Evolutionary conservation across 2,329 filamentous ascomycete species (phyloP).

Genomic region (Aspergillus awamori): DNA sequence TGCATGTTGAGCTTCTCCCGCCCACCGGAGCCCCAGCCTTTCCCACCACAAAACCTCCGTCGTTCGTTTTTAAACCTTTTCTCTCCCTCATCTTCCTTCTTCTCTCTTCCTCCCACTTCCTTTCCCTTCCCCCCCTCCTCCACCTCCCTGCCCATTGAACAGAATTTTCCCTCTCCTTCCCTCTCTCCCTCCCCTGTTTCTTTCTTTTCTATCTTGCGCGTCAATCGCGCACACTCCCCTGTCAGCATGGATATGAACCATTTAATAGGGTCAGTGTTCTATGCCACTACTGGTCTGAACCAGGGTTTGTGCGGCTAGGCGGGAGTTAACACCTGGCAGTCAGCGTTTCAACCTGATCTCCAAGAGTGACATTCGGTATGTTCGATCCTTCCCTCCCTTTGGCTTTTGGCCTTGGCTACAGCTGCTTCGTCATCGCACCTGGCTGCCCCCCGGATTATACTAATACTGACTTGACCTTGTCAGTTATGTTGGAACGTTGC

Average conservation of each 20-base stretch:
- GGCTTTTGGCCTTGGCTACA: constrained; percentile 15
- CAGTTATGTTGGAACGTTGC: constrained; percentile 92
- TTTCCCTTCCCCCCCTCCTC: constrained; percentile 26
- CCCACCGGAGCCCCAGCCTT: constrained; percentile 36
- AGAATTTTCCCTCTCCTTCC: constrained; percentile 29
- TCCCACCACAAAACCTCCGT: constrained; percentile 31
- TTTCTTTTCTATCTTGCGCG: constrained; percentile 30
- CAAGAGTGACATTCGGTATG: constrained; percentile 94
- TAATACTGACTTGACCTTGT: constrained; percentile 36
- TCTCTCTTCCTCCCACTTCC: constrained; percentile 26
- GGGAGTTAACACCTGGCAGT: constrained; percentile 55
- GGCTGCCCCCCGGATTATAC: not conserved
- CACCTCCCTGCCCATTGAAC: constrained; percentile 27
- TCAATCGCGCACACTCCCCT: constrained; percentile 35
- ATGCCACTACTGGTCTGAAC: constrained; percentile 31
- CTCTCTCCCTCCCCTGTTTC: constrained; percentile 18
- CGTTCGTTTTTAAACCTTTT: constrained; percentile 23
- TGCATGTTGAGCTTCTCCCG: constrained; percentile 36
- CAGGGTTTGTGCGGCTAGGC: constrained; percentile 39
- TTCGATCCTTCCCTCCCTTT: not conserved
- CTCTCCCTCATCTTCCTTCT: constrained; percentile 31
- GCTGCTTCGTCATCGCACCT: constrained; percentile 18
- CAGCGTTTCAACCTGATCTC: constrained; percentile 96
- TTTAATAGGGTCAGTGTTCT: constrained; percentile 50
- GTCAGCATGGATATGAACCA: constrained; percentile 54